Conservation (phyloP, 1,139 yeast genomes). For the Pichia sp. region DNA sequence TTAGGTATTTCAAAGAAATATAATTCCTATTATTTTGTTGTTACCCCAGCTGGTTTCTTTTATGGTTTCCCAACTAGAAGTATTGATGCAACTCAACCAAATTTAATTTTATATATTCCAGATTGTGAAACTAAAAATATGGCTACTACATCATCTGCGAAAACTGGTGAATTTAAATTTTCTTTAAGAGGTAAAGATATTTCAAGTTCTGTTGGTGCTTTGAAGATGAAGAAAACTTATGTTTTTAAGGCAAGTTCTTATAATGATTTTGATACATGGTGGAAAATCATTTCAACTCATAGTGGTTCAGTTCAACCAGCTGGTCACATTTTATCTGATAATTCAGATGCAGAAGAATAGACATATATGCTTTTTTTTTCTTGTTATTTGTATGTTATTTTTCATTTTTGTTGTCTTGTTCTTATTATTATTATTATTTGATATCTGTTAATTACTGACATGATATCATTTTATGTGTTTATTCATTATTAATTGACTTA, state of each 20-base stretch:
- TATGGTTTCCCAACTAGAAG: conserved; percentile 42
- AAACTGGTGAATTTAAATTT: conserved; percentile 37
- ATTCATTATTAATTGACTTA: no score
- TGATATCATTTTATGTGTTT: no score
- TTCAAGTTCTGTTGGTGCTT: conserved; percentile 22
- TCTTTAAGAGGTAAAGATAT: conserved; percentile 39
- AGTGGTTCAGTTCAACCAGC: not conserved
- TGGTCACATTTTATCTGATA: not conserved
- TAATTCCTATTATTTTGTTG: conserved; percentile 39
- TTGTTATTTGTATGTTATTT: not conserved
- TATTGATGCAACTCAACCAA: conserved; percentile 37
- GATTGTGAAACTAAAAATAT: conserved; percentile 36
- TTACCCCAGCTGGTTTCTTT: conserved; percentile 39
- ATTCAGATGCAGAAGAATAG: conserved; percentile 2
- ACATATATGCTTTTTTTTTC: not conserved
- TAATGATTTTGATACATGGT: conserved; percentile 42
- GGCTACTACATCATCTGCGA: conserved; percentile 20
- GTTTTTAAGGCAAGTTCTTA: conserved; percentile 39
- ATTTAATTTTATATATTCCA: conserved; percentile 40
- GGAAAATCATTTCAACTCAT: conserved; percentile 28
- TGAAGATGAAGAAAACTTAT: conserved; percentile 34
- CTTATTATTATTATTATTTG: not conserved
- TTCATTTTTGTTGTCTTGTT: not conserved
- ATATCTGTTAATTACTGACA: no score
- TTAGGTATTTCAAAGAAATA: conserved; percentile 33